Evolutionary conservation across 768 basidiomycete species (phyloP).

Genomic region (Chalciporus piperatus): DNA sequence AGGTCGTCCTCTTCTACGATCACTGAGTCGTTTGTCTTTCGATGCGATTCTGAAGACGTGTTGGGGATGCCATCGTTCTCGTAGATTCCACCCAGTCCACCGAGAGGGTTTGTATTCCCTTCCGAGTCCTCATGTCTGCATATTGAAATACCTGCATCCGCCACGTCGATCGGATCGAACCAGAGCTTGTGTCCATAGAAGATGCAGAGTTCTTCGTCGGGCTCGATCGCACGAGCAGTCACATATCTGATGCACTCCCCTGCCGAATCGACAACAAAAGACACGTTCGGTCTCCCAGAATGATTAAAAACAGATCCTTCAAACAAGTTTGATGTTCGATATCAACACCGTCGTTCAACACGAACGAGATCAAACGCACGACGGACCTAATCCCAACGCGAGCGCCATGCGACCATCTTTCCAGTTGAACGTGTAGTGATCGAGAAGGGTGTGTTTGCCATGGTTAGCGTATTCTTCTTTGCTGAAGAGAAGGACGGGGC

Average conservation of each 20-base stretch:
- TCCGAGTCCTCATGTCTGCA: neutral
- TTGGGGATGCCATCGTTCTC: neutral
- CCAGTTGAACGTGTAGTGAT: conserved; percentile 80
- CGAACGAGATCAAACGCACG: neutral
- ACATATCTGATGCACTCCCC: conserved; percentile 63
- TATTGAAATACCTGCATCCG: neutral
- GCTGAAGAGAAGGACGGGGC: conserved; percentile 78
- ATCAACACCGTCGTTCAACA: neutral
- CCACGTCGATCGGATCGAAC: conserved; percentile 48
- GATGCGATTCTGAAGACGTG: conserved; percentile 25
- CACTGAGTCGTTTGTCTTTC: conserved; percentile 38
- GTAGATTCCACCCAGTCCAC: conserved; percentile 4
- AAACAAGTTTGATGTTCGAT: neutral
- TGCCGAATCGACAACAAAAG: conserved; percentile 51
- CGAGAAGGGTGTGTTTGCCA: conserved; percentile 61
- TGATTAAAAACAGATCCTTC: conserved; percentile 84
- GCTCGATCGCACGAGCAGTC: conserved; percentile 48
- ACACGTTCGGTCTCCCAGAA: conserved; percentile 65
- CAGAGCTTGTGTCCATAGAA: conserved; percentile 70
- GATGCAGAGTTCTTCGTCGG: conserved; percentile 76
- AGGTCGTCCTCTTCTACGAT: conserved; percentile 55
- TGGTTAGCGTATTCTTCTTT: conserved; percentile 67
- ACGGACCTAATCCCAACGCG: conserved; percentile 70
- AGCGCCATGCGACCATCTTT: conserved; percentile 72
- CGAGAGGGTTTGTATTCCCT: conserved; percentile 6